Percentiles rank a stretch among this genome's conserved stretches.
phyloP scores from a whole-genome alignment of 2,329 filamentous ascomycete genomes.

The Colletotrichum sansevieriae region DNA sequence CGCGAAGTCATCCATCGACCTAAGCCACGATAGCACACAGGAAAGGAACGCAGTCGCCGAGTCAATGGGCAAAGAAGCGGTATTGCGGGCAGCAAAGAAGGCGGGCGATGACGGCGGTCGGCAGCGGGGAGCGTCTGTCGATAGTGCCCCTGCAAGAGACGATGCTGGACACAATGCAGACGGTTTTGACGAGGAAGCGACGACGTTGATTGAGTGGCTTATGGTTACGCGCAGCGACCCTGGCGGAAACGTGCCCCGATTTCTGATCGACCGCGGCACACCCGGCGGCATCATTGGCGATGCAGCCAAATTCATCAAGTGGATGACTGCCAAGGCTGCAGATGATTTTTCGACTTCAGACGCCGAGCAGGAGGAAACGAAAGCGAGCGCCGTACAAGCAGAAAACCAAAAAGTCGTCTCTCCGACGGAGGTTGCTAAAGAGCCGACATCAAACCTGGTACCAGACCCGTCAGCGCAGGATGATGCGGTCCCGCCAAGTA shows the following conservation, averaged over 20 bases:
- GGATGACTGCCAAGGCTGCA: slow-evolving; percentile 65
- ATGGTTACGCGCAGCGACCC: slow-evolving; percentile 94
- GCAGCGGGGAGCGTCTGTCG: slow-evolving; percentile 41
- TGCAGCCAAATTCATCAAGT: slow-evolving; percentile 84
- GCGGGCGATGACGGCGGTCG: slow-evolving; percentile 50
- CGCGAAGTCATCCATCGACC: slow-evolving; percentile 60
- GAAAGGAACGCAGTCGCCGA: slow-evolving; percentile 46
- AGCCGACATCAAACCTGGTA: slow-evolving; percentile 51
- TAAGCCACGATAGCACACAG: slow-evolving; percentile 51
- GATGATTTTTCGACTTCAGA: slow-evolving; percentile 50
- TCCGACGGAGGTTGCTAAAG: slow-evolving; percentile 45
- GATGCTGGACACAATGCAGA: slow-evolving; percentile 47
- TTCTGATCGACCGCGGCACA: slow-evolving; percentile 91
- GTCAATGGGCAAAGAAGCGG: slow-evolving; percentile 55
- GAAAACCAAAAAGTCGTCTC: slow-evolving; percentile 48
- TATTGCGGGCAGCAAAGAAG: slow-evolving; percentile 50
- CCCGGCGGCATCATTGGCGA: slow-evolving; percentile 84
- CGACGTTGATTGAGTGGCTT: slow-evolving; percentile 82
- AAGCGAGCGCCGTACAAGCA: slow-evolving; percentile 46
- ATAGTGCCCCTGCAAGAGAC: slow-evolving; percentile 40
- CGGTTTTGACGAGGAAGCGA: slow-evolving; percentile 47
- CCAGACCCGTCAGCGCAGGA: slow-evolving; percentile 44
- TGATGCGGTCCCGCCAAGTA: slow-evolving; percentile 51
- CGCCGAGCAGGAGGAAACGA: slow-evolving; percentile 32
- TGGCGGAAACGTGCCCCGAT: slow-evolving; percentile 87